Evolutionary conservation across 2,329 filamentous ascomycete genomes (phyloP).

Genomic region (Xylaria sp.): DNA sequence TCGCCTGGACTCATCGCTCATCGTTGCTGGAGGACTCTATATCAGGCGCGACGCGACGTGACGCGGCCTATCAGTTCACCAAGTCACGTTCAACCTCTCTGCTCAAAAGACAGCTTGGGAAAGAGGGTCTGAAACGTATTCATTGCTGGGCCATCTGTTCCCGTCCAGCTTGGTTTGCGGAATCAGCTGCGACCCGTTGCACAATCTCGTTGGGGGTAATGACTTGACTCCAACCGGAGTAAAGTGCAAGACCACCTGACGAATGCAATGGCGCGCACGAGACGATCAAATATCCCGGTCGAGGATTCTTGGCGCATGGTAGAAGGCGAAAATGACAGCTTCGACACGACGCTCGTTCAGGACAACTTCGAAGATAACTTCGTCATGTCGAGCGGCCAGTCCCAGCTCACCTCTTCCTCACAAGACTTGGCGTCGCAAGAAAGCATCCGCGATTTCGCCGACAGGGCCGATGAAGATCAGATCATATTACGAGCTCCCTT

Average conservation of each 20-base stretch:
- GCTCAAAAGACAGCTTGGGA: neutral
- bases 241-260: neutral
- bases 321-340: constrained; percentile 68
- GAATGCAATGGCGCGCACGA: constrained; percentile 43
- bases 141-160: neutral
- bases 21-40: neutral
- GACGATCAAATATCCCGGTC: constrained; percentile 52
- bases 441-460: constrained; percentile 65
- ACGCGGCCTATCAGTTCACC: neutral
- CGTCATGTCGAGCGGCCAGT: constrained; percentile 57
- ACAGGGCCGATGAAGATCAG: constrained; percentile 65
- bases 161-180: neutral
- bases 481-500: constrained; percentile 67
- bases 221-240: constrained; percentile 3
- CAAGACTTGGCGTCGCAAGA: constrained; percentile 63
- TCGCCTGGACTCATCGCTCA: neutral
- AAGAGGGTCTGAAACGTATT: too few species aligned
- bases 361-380: constrained; percentile 56
- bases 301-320: constrained; percentile 71
- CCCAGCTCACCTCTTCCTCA: constrained; percentile 59
- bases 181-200: neutral
- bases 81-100: neutral
- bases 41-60: neutral
- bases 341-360: constrained; percentile 65
- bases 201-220: neutral